Percentiles rank a stretch among this genome's conserved stretches.
Evolutionary conservation across 169 alveolate species (phyloP).

Genomic region (Cryptosporidium bovis): DNA sequence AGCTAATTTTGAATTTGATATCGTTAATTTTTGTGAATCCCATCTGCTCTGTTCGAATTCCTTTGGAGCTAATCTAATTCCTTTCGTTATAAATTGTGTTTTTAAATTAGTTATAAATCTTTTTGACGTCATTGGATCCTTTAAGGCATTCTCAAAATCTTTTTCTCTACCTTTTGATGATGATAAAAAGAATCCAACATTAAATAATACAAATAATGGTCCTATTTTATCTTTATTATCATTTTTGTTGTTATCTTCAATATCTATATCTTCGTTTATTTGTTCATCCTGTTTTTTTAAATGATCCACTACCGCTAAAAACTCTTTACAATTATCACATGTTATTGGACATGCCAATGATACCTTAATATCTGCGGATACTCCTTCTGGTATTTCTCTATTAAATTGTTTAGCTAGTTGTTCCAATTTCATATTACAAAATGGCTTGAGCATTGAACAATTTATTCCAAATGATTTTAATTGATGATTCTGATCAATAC

Average conservation of each 20-base stretch:
- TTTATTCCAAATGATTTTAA: conserved; percentile 45
- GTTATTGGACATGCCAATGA: conserved; percentile 75
- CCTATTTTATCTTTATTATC: conserved; percentile 6
- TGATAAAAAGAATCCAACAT: conserved; percentile 39
- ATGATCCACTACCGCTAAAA: conserved; percentile 59
- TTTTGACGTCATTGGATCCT: conserved; percentile 13
- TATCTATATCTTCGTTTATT: conserved; percentile 28
- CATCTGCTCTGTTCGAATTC: not conserved
- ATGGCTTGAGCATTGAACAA: conserved; percentile 60
- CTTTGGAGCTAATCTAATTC: conserved; percentile 35
- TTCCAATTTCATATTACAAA: conserved; percentile 73
- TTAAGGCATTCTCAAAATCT: conserved; percentile 31
- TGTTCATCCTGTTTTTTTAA: conserved; percentile 57
- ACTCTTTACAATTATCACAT: conserved; percentile 34
- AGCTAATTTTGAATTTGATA: conserved; percentile 31
- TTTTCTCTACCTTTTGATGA: conserved; percentile 48
- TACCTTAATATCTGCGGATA: conserved; percentile 74
- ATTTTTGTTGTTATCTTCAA: not conserved
- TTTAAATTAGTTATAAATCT: conserved; percentile 40
- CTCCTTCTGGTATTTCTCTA: conserved; percentile 76
- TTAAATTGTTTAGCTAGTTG: conserved; percentile 69
- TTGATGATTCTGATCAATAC: conserved; percentile 55
- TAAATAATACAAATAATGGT: conserved; percentile 21
- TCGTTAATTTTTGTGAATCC: conserved; percentile 22
- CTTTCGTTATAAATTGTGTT: conserved; percentile 48